phyloP scores from a whole-genome alignment of 1,284 basidiomycete genomes.

The Ganoderma lingzhi region DNA sequence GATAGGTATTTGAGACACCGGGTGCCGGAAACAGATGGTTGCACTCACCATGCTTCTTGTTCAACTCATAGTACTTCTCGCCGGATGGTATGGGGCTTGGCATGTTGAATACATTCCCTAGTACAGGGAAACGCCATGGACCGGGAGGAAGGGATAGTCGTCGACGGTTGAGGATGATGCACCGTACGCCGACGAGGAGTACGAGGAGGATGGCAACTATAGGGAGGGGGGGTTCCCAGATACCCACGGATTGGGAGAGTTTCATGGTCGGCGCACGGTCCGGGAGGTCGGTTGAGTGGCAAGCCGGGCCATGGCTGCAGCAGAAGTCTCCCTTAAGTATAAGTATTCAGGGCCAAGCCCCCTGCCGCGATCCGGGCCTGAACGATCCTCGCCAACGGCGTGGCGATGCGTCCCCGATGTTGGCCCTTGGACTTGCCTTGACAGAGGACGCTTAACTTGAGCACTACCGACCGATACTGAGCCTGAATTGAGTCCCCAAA shows the following conservation, averaged over 20 bases:
- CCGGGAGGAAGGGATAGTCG: conserved; percentile 8
- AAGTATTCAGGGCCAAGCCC: background rate
- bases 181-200: background rate
- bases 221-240: background rate
- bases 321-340: background rate
- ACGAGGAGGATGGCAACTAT: background rate
- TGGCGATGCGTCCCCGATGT: background rate
- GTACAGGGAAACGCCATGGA: conserved; percentile 9
- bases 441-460: background rate
- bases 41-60: conserved; percentile 2
- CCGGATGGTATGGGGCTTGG: conserved; percentile 5
- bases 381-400: background rate
- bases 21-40: background rate
- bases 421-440: background rate
- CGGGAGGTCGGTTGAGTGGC: background rate
- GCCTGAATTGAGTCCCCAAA: background rate
- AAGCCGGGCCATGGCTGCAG: background rate
- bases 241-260: background rate
- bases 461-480: background rate
- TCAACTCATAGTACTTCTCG: conserved; percentile 12
- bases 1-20: background rate
- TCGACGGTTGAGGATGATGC: background rate
- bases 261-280: background rate
- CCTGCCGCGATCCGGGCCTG: background rate
- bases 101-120: conserved; percentile 17